Percentiles rank a stretch among this genome's conserved stretches.
Conservation (phyloP, 441 rosid genomes). For the Corymbia calophylla region DNA sequence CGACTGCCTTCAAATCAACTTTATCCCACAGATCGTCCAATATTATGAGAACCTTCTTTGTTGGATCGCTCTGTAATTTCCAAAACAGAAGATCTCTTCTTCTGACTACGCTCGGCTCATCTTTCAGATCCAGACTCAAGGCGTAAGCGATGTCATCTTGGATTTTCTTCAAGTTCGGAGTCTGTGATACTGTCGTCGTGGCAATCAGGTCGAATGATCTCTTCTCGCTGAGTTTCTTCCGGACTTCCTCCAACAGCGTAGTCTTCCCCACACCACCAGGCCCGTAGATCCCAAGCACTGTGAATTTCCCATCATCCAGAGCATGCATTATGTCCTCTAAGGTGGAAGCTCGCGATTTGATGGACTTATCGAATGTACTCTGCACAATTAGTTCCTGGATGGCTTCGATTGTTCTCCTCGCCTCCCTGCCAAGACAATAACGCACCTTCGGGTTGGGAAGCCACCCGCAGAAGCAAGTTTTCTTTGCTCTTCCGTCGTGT, state of each 20-base stretch:
- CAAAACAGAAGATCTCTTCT: rapidly evolving
- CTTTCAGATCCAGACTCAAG: rapidly evolving
- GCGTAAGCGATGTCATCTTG: rapidly evolving
- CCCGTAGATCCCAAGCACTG: background rate
- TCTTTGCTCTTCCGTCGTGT: rapidly evolving
- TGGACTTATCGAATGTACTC: rapidly evolving
- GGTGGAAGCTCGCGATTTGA: background rate
- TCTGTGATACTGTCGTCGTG: rapidly evolving
- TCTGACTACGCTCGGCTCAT: rapidly evolving
- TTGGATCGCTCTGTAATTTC: rapidly evolving
- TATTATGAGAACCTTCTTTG: rapidly evolving
- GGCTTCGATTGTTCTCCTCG: rapidly evolving
- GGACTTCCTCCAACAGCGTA: background rate
- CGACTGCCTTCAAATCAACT: background rate
- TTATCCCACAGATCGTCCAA: rapidly evolving
- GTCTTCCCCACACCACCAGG: background rate
- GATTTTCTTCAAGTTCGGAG: rapidly evolving
- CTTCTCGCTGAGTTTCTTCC: rapidly evolving
- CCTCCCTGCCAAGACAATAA: rapidly evolving
- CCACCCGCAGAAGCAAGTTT: background rate
- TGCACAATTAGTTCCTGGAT: rapidly evolving
- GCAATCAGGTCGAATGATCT: rapidly evolving
- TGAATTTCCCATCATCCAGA: rapidly evolving
- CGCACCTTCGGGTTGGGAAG: rapidly evolving
- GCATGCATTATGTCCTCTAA: rapidly evolving